Conservation (phyloP, 495 filamentous ascomycete genomes). For the Aspergillus ellipticus region DNA sequence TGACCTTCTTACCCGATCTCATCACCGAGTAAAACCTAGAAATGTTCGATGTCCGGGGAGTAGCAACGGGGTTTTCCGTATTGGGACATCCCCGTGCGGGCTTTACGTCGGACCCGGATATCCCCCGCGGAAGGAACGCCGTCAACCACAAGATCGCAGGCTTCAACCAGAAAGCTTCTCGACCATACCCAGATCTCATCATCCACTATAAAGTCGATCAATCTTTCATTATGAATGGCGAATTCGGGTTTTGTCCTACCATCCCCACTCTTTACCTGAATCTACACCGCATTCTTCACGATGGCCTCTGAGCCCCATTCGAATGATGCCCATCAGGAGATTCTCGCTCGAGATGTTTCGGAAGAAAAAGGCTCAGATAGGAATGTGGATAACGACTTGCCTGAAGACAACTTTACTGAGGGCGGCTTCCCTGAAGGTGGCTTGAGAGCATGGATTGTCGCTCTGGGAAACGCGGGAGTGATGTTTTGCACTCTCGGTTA, state of each 20-base stretch:
- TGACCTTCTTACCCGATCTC: neutral
- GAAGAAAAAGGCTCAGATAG: neutral
- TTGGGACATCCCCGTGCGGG: neutral
- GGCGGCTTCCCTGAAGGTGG: constrained; percentile 7
- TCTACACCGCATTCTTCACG: neutral
- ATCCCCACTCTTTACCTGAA: neutral
- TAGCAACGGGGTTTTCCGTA: neutral
- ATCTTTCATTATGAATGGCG: neutral
- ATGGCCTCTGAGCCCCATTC: neutral
- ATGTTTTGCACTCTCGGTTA: constrained; percentile 12
- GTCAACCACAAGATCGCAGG: neutral
- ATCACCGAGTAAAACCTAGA: neutral
- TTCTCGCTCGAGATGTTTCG: neutral
- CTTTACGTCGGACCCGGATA: neutral
- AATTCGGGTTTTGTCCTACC: neutral
- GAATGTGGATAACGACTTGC: neutral
- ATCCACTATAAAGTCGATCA: neutral
- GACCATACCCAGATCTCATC: neutral
- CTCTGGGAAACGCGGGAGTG: constrained; percentile 7
- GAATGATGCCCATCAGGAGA: neutral
- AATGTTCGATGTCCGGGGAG: neutral
- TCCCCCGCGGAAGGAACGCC: neutral
- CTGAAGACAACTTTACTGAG: constrained; percentile 1
- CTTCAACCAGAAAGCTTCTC: neutral
- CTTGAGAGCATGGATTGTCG: constrained; percentile 7